These are phyloP conservation scores for Botrytis pseudocinerea DNA, from an alignment of 2,329 filamentous ascomycete species.

Conservation along the genomic window DNA sequence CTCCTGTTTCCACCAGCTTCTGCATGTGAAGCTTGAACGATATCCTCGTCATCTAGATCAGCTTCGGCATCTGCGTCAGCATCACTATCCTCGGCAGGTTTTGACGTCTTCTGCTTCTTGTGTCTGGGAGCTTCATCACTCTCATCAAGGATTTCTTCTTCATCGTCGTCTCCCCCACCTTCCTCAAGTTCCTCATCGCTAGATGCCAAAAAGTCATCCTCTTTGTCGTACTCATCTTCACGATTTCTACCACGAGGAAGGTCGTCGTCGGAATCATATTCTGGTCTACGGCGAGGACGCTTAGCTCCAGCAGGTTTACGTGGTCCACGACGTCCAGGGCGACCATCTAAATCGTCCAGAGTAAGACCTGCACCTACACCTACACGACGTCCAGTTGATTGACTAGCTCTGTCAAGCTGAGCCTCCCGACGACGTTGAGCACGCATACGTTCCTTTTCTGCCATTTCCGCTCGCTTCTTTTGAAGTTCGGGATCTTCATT, in stretches of 20 bases:
- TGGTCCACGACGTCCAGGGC: constrained; percentile 49
- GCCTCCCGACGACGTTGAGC: constrained; percentile 67
- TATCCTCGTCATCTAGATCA: constrained; percentile 53
- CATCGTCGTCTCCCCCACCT: constrained; percentile 54
- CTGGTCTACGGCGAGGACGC: constrained; percentile 57
- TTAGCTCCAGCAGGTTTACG: constrained; percentile 55
- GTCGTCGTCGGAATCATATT: constrained; percentile 78
- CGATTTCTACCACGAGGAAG: constrained; percentile 56
- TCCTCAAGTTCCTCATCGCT: constrained; percentile 69
- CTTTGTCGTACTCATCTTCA: constrained; percentile 75
- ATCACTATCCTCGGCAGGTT: constrained; percentile 46
- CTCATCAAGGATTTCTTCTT: constrained; percentile 49
- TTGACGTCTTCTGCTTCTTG: constrained; percentile 42
- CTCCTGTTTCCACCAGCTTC: constrained; percentile 44
- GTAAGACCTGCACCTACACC: constrained; percentile 58
- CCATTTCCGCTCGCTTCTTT: constrained; percentile 70
- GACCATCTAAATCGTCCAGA: constrained; percentile 69
- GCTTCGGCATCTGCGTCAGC: constrained; percentile 55
- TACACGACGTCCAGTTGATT: constrained; percentile 43
- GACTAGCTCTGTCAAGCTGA: constrained; percentile 58
- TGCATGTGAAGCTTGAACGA: constrained; percentile 39
- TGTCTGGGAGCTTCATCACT: constrained; percentile 37
- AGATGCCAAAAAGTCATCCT: constrained; percentile 74
- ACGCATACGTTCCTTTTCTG: constrained; percentile 72
- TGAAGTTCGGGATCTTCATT: constrained; percentile 74